A percentile compares a stretch with the other conserved stretches of the same genome.
Conservation (phyloP, 257 asterid genomes). For the Forsythia suspensa region DNA sequence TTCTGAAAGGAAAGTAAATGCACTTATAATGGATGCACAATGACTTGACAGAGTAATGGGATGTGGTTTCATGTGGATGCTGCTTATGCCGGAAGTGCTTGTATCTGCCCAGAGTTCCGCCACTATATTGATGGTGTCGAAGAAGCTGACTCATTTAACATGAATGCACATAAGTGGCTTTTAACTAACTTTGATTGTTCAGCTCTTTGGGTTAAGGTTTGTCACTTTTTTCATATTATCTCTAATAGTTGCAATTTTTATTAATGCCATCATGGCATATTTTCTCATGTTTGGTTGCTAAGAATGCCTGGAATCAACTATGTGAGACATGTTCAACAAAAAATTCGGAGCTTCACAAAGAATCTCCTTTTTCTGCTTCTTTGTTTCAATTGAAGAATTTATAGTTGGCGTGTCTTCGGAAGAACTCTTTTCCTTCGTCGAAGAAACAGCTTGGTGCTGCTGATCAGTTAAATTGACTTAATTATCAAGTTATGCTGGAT, state of each 20-base stretch:
- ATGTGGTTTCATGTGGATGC: constrained; percentile 98
- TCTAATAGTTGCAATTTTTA: constrained; percentile 1
- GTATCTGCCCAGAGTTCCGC: constrained; percentile 85
- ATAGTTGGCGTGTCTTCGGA: not conserved
- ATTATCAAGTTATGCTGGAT: not conserved
- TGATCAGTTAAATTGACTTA: not conserved
- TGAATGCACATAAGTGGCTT: constrained; percentile 98
- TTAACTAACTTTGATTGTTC: constrained; percentile 98
- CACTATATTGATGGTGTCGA: constrained; percentile 78
- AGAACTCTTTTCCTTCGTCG: not conserved
- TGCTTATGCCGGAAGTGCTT: constrained; percentile 99
- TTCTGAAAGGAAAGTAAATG: not conserved
- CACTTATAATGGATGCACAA: constrained; percentile 25
- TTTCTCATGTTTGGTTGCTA: not conserved
- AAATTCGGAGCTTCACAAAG: not conserved
- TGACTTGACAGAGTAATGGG: constrained; percentile 54
- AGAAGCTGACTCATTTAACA: constrained; percentile 82
- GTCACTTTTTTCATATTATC: constrained; percentile 11
- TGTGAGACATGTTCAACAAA: not conserved
- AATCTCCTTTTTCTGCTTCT: not conserved
- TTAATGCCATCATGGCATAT: not conserved
- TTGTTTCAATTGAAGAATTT: not conserved
- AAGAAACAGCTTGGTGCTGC: not conserved
- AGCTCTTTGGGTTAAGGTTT: constrained; percentile 95
- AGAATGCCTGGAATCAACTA: not conserved